These are phyloP conservation scores for Aspergillus proliferans DNA, from an alignment of 2,329 filamentous ascomycete genomes.

Conservation along the genomic window DNA sequence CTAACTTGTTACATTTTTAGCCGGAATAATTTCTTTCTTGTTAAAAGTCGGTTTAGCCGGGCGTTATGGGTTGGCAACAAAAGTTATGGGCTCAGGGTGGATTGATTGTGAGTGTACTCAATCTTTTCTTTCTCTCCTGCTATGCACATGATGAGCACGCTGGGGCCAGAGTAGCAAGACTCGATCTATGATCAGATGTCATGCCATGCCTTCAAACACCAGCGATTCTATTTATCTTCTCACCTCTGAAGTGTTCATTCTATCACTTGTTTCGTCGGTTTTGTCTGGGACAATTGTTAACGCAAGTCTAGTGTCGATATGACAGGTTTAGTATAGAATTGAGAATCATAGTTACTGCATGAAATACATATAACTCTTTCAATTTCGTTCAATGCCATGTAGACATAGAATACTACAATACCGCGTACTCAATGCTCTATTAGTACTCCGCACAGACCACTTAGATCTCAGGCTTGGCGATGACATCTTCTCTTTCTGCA, in stretches of 20 bases:
- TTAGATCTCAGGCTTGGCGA: slow-evolving; percentile 2
- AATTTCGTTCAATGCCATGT: background rate
- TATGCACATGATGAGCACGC: slow-evolving; percentile 43
- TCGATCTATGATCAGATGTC: slow-evolving; percentile 20
- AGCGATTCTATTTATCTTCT: slow-evolving; percentile 59
- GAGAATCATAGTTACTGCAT: background rate
- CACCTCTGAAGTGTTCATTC: slow-evolving; percentile 44
- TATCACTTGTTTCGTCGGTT: background rate
- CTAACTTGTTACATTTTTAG: slow-evolving; percentile 17
- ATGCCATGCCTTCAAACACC: slow-evolving; percentile 55
- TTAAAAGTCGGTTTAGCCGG: slow-evolving; percentile 18
- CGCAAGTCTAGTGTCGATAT: background rate
- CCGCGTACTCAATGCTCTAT: too few species aligned
- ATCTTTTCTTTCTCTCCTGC: slow-evolving; percentile 3
- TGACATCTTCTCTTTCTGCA: slow-evolving; percentile 3
- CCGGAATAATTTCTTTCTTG: slow-evolving; percentile 25
- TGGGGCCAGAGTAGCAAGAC: slow-evolving; percentile 48
- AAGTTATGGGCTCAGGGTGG: slow-evolving; percentile 9
- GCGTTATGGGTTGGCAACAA: slow-evolving; percentile 21
- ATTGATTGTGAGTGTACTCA: slow-evolving; percentile 16
- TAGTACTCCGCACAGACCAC: background rate
- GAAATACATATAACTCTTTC: background rate
- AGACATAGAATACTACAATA: too few species aligned
- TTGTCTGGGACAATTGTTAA: slow-evolving; percentile 1
- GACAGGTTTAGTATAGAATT: background rate